These are phyloP conservation scores for Scutellaria galericulata DNA, from an alignment of 257 asterid species.

Conservation along the genomic window DNA sequence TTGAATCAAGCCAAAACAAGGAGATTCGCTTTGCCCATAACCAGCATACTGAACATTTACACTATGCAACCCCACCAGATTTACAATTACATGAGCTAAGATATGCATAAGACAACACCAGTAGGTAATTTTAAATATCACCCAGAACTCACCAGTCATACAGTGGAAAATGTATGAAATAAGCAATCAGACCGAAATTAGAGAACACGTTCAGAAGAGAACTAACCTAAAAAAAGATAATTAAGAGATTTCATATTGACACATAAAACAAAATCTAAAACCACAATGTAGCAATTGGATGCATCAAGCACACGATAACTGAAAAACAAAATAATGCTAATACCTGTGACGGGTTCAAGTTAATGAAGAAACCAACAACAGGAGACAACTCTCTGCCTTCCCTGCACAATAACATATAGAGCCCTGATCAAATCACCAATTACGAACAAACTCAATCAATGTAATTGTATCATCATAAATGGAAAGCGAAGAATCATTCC, in stretches of 20 bases:
- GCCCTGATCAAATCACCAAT: conserved; percentile 1
- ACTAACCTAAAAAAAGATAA: not conserved
- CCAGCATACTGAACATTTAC: conserved; percentile 9
- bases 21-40: not conserved
- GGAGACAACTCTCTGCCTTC: conserved; percentile 83
- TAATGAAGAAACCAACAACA: conserved; percentile 72
- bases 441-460: conserved; percentile 7
- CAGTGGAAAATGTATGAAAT: not conserved
- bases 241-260: not conserved
- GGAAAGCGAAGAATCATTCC: not conserved
- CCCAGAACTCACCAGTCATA: not conserved
- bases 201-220: not conserved
- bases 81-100: conserved; percentile 12
- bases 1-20: not conserved
- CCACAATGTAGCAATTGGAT: not conserved
- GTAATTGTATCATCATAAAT: not conserved
- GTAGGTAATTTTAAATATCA: conserved; percentile 2
- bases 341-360: conserved; percentile 73
- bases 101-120: not conserved
- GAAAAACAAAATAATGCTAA: conserved; percentile 17
- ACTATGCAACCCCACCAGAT: not conserved
- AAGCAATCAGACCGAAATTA: conserved; percentile 12
- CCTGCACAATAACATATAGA: conserved; percentile 49
- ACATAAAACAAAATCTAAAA: not conserved
- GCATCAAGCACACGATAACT: not conserved